Evolutionary conservation across 257 asterid genomes (phyloP), one percentile per base, ranked within the genome.

Genomic region (Jacaranda copaia): DNA sequence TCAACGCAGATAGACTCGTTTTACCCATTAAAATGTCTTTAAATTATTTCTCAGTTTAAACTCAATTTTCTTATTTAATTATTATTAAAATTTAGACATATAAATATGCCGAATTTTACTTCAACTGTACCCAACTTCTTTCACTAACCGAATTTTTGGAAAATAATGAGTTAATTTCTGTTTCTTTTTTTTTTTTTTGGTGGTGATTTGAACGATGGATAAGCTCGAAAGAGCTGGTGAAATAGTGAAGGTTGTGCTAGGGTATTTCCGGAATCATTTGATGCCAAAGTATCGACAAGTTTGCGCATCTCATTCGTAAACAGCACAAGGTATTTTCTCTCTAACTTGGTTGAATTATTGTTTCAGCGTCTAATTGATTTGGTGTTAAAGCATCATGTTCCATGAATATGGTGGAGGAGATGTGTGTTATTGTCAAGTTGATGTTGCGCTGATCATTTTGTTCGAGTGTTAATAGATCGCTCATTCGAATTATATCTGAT

Each of bases 221-320:
- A 93, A 95, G 83, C 98, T 95, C 19, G 98, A 98, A 15, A 93
- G 74, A 85, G 90, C 94, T 25, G 99, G 99, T 35, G 98, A 95
- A 68, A 95, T 94, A 2, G 99, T 93, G 32, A 89, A 90, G 88
- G 98, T 95, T n/a, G 97, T 94, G 61, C 98, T 97, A 0, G 99
- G 99, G 20, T 90, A 82, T 82, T 95, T 95, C 72, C 94, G 99
- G 70, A 95, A 95, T 84, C 92, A 95, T 87, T 80, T 95, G 88
- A 95, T 95, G 99, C 99, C 98, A 3, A 95, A 93, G 74, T 80
- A 95, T 93, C 16, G 97, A 91, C 68, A 95, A 93, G 82, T 95
- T 90, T 68, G 85, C 89, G 5, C 81, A 90, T 81, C 93, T 95
- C 62, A 79, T 93, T 61, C 85, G 83, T 9, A 97, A 95, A 77